Conservation (phyloP, 176 grass and related monocot genomes). For the Bonia amplexicaulis region DNA sequence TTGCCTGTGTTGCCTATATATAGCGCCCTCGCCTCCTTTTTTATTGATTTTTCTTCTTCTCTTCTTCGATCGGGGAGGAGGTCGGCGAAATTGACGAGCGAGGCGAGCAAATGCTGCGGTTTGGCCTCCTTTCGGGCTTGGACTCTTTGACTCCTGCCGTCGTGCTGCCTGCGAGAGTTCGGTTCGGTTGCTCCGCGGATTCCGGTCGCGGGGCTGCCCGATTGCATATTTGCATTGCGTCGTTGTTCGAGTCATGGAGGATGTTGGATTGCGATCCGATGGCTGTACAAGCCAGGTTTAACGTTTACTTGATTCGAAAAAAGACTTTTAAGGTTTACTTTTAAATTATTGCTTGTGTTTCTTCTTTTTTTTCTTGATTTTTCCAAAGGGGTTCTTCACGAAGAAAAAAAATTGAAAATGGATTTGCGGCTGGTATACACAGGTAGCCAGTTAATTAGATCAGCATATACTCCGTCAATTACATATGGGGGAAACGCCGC, state of each 20-base stretch:
- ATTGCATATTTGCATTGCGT: neutral
- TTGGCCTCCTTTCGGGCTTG: neutral
- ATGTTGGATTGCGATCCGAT: neutral
- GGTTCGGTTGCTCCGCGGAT: neutral
- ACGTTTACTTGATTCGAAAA: too few species aligned
- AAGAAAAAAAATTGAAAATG: neutral
- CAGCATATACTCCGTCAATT: too few species aligned
- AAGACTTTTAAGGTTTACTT: neutral
- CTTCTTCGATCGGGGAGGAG: neutral
- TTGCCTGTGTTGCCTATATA: slow-evolving; percentile 40
- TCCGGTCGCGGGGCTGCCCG: neutral
- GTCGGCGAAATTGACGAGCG: neutral
- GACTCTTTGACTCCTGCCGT: neutral
- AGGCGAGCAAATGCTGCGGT: neutral
- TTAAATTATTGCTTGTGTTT: neutral
- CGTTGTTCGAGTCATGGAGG: neutral
- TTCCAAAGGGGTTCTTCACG: neutral
- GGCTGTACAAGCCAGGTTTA: neutral
- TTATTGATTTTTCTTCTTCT: neutral
- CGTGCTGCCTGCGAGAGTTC: neutral
- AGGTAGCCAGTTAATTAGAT: neutral
- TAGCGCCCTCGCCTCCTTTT: neutral
- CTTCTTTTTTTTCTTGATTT: too few species aligned
- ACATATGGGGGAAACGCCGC: too few species aligned
- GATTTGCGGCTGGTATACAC: neutral